These are phyloP conservation scores for Nigrospora sphaerica DNA, from an alignment of 2,329 filamentous ascomycete genomes.

Conservation along the genomic window DNA sequence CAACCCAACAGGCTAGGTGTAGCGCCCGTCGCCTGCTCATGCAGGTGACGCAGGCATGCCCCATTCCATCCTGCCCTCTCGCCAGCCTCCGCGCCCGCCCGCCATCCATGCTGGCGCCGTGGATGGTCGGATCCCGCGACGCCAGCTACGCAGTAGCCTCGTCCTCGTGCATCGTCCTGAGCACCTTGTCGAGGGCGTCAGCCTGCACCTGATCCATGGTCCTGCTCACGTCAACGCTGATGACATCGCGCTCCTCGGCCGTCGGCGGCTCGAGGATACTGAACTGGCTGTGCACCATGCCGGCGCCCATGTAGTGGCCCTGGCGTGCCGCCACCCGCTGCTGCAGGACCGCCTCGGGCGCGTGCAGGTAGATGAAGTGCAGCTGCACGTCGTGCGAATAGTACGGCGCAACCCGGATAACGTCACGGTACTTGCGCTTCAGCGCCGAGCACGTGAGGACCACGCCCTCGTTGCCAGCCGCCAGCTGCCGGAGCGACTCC, in stretches of 20 bases:
- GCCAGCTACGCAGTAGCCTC: too few relatives aligned
- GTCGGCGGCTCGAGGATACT: constrained; percentile 77
- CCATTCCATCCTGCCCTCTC: too few relatives aligned
- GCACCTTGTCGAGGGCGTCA: constrained; percentile 51
- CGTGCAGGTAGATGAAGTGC: constrained; percentile 89
- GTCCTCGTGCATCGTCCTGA: constrained; percentile 41
- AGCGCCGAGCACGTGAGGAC: constrained; percentile 93
- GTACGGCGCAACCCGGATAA: constrained; percentile 75
- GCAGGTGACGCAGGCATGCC: too few relatives aligned
- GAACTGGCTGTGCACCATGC: constrained; percentile 93
- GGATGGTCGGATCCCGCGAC: too few relatives aligned
- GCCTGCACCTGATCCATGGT: constrained; percentile 51
- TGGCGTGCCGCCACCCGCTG: constrained; percentile 67
- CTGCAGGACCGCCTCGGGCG: constrained; percentile 67
- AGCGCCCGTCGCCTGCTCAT: too few relatives aligned
- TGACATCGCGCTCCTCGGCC: constrained; percentile 62
- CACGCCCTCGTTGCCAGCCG: constrained; percentile 60
- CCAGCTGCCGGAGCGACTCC: constrained; percentile 51
- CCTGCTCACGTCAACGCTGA: constrained; percentile 62
- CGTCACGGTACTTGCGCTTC: constrained; percentile 95
- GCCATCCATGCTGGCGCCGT: too few relatives aligned
- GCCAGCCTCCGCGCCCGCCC: too few relatives aligned
- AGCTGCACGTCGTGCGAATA: constrained; percentile 66
- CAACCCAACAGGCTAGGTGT: too few relatives aligned
- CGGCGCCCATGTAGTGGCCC: constrained; percentile 91